Base-by-base conservation (phyloP, 495 filamentous ascomycete species). In the Hyphodiscus hymeniophilus region DNA sequence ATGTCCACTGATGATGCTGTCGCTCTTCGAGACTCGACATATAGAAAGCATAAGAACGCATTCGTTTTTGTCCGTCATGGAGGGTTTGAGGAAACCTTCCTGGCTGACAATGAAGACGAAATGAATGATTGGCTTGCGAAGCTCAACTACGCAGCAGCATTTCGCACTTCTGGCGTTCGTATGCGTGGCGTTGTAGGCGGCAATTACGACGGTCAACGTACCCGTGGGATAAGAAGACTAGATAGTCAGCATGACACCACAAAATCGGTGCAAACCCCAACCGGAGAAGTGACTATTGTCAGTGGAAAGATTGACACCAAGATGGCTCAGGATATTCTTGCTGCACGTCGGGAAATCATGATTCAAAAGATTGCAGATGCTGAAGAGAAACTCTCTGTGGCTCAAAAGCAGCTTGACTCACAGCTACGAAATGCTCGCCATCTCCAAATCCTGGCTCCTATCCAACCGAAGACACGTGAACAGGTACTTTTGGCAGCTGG, bases 101-200 rank as follows among this genome's bases (percentile, higher is more conserved):
- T 99, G 17, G 90, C 92, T 3, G 85, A 94, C 51, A 85, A 75
- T 23, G 94, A 97, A 51, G 66, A 70, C 3, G 94, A 97, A 43
- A 87, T 95, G 79, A 94, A 96, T 59, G 92, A 99, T 58, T 99
- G 92, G 92, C 68, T 99, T 20, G 87, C 84, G 4, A 94, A 95
- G 56, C 74, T 99, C 32, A 99, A 99, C 59, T 96, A 96, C 63
- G 90, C 91, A 24, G 87, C 92, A 7, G 86, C 92, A 1, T 97
- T 96, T 67, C 76, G 87, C 47, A 89, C 88, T 1, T 86, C 89
- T 17, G 88, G 89, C n/a, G 89, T 97, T 11, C 78, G 89, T 16
- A 89, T 92, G 70, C 76, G 89, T 50, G 89, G 88, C 6, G 82
- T 94, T 42, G 79, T 94, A 43, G 87, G 85, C 13, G 83, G 82